These are phyloP conservation scores for Xanthoconium separans DNA, from an alignment of 1,284 basidiomycete species.

Conservation along the genomic window DNA sequence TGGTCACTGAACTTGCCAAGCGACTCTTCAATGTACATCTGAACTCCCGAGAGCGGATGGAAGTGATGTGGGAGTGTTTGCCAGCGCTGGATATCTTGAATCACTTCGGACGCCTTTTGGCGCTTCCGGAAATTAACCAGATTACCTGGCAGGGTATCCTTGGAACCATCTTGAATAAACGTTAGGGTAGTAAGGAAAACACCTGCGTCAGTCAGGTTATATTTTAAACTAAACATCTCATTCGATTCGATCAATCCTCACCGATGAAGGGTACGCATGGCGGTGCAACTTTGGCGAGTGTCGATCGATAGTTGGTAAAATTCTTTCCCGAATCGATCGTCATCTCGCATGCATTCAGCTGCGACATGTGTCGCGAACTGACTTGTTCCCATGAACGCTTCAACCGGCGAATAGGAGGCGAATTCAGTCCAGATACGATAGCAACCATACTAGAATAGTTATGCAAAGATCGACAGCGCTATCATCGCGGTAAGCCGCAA, in stretches of 20 bases:
- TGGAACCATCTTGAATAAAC: constrained; percentile 98
- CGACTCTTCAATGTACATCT: constrained; percentile 76
- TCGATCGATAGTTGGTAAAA: constrained; percentile 88
- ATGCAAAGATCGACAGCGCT: constrained; percentile 88
- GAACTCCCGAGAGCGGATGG: constrained; percentile 64
- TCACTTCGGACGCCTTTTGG: constrained; percentile 90
- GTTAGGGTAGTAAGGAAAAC: constrained; percentile 95
- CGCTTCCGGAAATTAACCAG: constrained; percentile 97
- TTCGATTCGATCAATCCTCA: constrained; percentile 39
- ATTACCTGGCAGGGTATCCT: constrained; percentile 76
- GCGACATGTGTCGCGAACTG: constrained; percentile 66
- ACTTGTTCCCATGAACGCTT: constrained; percentile 96
- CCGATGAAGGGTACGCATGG: constrained; percentile 99
- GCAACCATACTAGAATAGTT: constrained; percentile 98
- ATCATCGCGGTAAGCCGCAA: constrained; percentile 1
- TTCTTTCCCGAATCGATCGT: constrained; percentile 91
- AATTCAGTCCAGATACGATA: constrained; percentile 93
- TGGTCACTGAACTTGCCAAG: constrained; percentile 69
- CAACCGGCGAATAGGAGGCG: constrained; percentile 88
- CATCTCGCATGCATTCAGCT: constrained; percentile 71
- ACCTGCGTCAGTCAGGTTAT: constrained; percentile 47
- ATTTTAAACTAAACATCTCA: background rate
- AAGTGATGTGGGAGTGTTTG: constrained; percentile 92
- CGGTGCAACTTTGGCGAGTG: constrained; percentile 83
- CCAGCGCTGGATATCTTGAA: constrained; percentile 95